Conservation (phyloP, 2,329 filamentous ascomycete genomes). For the Ophiosphaerella korrae region DNA sequence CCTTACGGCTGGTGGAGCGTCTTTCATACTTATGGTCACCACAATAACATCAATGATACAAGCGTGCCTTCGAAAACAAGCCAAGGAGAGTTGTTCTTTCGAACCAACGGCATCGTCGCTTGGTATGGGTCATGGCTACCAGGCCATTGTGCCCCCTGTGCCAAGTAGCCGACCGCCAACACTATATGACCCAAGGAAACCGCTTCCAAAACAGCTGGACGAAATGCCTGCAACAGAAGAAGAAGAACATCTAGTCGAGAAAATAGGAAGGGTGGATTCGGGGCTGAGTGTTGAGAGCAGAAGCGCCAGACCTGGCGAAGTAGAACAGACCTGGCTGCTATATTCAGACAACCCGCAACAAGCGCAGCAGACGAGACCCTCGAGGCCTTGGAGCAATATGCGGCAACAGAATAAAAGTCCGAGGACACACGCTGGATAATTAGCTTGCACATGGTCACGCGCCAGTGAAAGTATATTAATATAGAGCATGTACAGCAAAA, state of each 20-base stretch:
- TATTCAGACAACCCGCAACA: slow-evolving; percentile 22
- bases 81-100: slow-evolving; percentile 32
- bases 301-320: slow-evolving; percentile 5
- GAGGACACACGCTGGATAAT: neutral
- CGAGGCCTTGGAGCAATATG: slow-evolving; percentile 37
- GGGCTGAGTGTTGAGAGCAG: slow-evolving; percentile 16
- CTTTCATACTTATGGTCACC: slow-evolving; percentile 20
- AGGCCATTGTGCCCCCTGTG: slow-evolving; percentile 18
- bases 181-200: slow-evolving; percentile 29
- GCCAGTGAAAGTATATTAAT: neutral
- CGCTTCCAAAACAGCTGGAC: slow-evolving; percentile 7
- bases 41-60: slow-evolving; percentile 22
- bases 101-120: slow-evolving; percentile 38
- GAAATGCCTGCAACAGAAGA: slow-evolving; percentile 13
- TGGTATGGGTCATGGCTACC: slow-evolving; percentile 33
- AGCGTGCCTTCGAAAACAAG: slow-evolving; percentile 16
- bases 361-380: slow-evolving; percentile 22
- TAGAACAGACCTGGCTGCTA: slow-evolving; percentile 22
- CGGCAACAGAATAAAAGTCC: slow-evolving; percentile 5
- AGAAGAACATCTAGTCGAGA: slow-evolving; percentile 11
- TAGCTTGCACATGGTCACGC: neutral
- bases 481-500: slow-evolving; percentile 5
- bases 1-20: slow-evolving; percentile 21
- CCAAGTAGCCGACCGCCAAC: slow-evolving; percentile 25
- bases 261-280: slow-evolving; percentile 16